These are phyloP conservation scores for Crucihimalaya himalaica DNA, from an alignment of 345 rosid genomes.

Conservation along the genomic window DNA sequence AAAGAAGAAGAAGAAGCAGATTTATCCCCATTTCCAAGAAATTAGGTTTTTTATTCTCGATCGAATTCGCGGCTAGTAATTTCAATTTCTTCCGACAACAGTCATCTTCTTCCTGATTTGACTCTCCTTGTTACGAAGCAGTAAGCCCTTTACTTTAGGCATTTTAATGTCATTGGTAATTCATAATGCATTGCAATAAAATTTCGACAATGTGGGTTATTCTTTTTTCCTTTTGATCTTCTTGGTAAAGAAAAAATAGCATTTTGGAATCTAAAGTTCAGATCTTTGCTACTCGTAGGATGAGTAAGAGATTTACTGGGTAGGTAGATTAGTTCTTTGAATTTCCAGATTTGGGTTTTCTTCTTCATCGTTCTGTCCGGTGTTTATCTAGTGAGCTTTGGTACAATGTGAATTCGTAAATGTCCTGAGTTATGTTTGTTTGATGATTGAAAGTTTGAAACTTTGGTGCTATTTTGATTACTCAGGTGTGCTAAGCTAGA, in stretches of 20 bases:
- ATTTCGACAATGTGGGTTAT: slow-evolving; percentile 13
- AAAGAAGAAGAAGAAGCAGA: slow-evolving; percentile 13
- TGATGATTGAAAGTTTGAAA: slow-evolving; percentile 30
- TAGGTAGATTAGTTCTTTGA: neutral
- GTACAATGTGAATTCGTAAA: neutral
- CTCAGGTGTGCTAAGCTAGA: slow-evolving; percentile 28
- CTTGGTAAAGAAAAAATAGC: neutral
- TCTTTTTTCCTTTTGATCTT: neutral
- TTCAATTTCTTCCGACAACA: slow-evolving; percentile 29
- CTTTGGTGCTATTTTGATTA: slow-evolving; percentile 27
- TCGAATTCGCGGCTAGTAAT: slow-evolving; percentile 33
- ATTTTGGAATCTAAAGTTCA: neutral
- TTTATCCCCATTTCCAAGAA: slow-evolving; percentile 20
- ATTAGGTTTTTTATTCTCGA: slow-evolving; percentile 20
- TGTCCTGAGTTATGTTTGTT: slow-evolving; percentile 3
- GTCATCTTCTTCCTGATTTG: slow-evolving; percentile 12
- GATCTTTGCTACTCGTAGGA: slow-evolving; percentile 27
- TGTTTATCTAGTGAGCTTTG: slow-evolving; percentile 2
- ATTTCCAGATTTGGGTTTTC: slow-evolving; percentile 8
- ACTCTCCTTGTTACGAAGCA: slow-evolving; percentile 22
- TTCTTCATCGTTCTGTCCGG: neutral
- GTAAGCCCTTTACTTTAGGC: slow-evolving; percentile 31
- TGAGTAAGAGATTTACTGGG: neutral
- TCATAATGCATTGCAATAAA: slow-evolving; percentile 13
- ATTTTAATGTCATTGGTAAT: slow-evolving; percentile 2